Evolutionary conservation across 345 rosid genomes (phyloP).

Genomic region (Cardamine resedifolia): DNA sequence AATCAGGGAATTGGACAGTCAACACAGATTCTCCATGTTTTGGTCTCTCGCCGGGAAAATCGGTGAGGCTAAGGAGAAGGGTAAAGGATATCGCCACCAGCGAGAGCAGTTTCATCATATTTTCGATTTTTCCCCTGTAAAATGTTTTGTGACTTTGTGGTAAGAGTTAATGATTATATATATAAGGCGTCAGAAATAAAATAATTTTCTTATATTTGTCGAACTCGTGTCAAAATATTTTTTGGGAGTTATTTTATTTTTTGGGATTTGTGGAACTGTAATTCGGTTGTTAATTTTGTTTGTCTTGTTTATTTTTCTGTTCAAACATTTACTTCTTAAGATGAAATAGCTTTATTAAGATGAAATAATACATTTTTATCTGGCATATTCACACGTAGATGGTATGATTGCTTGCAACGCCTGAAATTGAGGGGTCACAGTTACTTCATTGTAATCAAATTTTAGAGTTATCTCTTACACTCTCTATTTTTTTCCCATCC

Average conservation of each 20-base stretch:
- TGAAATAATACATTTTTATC: neutral
- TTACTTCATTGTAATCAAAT: conserved; percentile 4
- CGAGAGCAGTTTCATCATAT: conserved; percentile 15
- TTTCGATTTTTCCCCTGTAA: neutral
- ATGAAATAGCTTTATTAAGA: neutral
- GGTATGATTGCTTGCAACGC: conserved; percentile 28
- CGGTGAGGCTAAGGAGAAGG: neutral
- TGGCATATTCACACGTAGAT: conserved; percentile 14
- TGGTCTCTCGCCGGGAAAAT: conserved; percentile 16
- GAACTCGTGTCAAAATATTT: conserved; percentile 8
- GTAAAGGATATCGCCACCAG: conserved; percentile 25
- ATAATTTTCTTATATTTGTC: conserved; percentile 25
- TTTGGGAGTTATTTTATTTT: neutral
- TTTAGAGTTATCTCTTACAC: neutral
- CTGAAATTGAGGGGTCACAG: conserved; percentile 27
- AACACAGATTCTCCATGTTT: conserved; percentile 32
- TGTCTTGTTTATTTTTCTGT: neutral
- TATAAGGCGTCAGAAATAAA: conserved; percentile 26
- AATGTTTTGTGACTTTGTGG: neutral
- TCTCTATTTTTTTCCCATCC: neutral
- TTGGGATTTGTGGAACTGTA: conserved; percentile 15
- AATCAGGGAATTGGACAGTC: conserved; percentile 19
- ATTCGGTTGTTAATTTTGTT: conserved; percentile 1
- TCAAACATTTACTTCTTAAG: conserved; percentile 2
- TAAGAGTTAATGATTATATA: conserved; percentile 13